A percentile compares a stretch with the other conserved stretches of the same genome.
These are phyloP conservation scores for Arachis hypogaea DNA, from an alignment of 306 rosid species.

Conservation along the genomic window DNA sequence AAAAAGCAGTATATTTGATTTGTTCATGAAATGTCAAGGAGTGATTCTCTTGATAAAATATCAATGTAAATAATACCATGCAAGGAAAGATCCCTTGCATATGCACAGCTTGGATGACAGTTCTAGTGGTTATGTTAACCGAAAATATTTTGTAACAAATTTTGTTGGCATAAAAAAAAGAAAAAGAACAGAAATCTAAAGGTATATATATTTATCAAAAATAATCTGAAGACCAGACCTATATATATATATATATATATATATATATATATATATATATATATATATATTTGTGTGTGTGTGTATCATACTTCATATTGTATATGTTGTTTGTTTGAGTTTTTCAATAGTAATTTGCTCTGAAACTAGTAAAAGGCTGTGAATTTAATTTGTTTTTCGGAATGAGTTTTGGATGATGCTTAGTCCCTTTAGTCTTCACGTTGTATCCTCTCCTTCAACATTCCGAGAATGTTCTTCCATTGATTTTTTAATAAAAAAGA, in stretches of 20 bases:
- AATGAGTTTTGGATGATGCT: neutral
- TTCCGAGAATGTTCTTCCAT: neutral
- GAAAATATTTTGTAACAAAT: neutral
- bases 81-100: neutral
- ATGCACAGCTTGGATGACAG: neutral
- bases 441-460: neutral
- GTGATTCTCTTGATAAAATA: neutral
- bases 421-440: neutral
- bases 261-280: too few relatives aligned
- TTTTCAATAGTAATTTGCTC: neutral
- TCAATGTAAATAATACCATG: neutral
- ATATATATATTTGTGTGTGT: neutral
- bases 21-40: neutral
- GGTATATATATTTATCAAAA: neutral
- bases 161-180: neutral
- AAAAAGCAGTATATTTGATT: neutral
- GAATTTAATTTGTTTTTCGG: neutral
- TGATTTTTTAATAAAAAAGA: conserved; percentile 5
- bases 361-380: neutral
- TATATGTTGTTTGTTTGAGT: neutral
- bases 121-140: neutral
- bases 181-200: neutral
- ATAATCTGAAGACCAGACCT: too few relatives aligned
- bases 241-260: too few relatives aligned
- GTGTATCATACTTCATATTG: neutral